These are phyloP conservation scores for Orbilia javanica DNA, from an alignment of 2,329 filamentous ascomycete genomes.

Conservation along the genomic window DNA sequence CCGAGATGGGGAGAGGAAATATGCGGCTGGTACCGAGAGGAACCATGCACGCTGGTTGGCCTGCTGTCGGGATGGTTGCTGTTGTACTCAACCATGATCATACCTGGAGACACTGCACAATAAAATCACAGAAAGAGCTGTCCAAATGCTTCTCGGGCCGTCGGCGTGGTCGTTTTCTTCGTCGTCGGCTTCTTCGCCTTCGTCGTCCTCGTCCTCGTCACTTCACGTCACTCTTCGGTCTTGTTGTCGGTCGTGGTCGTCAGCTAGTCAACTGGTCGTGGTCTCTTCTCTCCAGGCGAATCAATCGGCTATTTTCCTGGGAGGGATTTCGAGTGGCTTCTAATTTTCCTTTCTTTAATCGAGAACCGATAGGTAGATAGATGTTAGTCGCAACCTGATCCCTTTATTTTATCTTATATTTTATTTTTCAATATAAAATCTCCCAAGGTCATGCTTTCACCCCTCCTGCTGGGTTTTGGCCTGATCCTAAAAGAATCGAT, in stretches of 20 bases:
- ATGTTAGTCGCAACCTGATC: conserved; percentile 49
- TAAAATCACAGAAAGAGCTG: too few species aligned
- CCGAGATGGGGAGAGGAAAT: conserved; percentile 61
- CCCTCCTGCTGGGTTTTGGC: conserved; percentile 43
- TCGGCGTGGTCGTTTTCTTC: conserved; percentile 8
- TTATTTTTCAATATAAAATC: conserved; percentile 7
- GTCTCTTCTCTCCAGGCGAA: neutral
- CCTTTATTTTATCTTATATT: conserved; percentile 36
- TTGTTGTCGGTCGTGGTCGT: neutral
- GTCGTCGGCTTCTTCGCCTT: neutral
- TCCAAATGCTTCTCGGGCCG: too few species aligned
- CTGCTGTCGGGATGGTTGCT: conserved; percentile 60
- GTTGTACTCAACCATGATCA: conserved; percentile 63
- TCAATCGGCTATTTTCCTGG: neutral
- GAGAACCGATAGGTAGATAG: conserved; percentile 18
- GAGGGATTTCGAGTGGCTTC: conserved; percentile 16
- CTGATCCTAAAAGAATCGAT: conserved; percentile 52
- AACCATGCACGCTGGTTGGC: conserved; percentile 60
- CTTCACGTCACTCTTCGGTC: too few species aligned
- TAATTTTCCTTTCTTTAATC: conserved; percentile 26
- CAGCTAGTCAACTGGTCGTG: neutral
- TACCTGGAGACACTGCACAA: conserved; percentile 60
- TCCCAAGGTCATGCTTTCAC: conserved; percentile 15
- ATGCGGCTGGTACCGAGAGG: conserved; percentile 60
- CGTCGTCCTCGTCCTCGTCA: neutral